phyloP scores from a whole-genome alignment of 441 rosid genomes.

The Aquilaria agallochum region DNA sequence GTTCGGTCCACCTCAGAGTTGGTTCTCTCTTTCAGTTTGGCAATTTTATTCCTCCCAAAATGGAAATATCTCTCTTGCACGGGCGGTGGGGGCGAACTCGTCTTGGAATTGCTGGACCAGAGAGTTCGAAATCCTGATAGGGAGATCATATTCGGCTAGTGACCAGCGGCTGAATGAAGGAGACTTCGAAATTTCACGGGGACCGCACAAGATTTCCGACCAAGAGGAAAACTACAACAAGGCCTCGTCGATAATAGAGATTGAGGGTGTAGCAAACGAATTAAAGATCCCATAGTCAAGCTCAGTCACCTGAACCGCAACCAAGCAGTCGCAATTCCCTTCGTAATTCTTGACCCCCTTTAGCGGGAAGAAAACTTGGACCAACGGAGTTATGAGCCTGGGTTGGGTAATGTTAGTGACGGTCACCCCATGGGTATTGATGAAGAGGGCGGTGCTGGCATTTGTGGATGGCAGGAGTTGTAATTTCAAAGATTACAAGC shows the following conservation, averaged over 20 bases:
- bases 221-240: constrained; percentile 45
- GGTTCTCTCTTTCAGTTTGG: constrained; percentile 21
- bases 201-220: constrained; percentile 31
- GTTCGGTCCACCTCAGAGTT: constrained; percentile 9
- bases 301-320: constrained; percentile 17
- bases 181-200: constrained; percentile 5
- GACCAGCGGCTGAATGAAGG: constrained; percentile 13
- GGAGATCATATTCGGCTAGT: neutral
- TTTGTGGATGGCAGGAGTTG: too few relatives aligned
- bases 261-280: constrained; percentile 22
- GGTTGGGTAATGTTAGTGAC: constrained; percentile 10
- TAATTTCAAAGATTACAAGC: too few relatives aligned
- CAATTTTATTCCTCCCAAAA: constrained; percentile 14
- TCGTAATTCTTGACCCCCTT: constrained; percentile 4
- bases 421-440: constrained; percentile 11
- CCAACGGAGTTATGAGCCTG: constrained; percentile 2
- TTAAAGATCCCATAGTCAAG: constrained; percentile 18
- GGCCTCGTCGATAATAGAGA: constrained; percentile 35
- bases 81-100: neutral
- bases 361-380: constrained; percentile 11
- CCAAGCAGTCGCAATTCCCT: constrained; percentile 1
- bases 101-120: neutral
- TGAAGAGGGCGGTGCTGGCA: constrained; percentile 5
- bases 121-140: constrained; percentile 14
- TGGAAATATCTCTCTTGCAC: constrained; percentile 20